These are phyloP conservation scores for Setaria viridis DNA, from an alignment of 202 grass and related monocot genomes.

Conservation along the genomic window DNA sequence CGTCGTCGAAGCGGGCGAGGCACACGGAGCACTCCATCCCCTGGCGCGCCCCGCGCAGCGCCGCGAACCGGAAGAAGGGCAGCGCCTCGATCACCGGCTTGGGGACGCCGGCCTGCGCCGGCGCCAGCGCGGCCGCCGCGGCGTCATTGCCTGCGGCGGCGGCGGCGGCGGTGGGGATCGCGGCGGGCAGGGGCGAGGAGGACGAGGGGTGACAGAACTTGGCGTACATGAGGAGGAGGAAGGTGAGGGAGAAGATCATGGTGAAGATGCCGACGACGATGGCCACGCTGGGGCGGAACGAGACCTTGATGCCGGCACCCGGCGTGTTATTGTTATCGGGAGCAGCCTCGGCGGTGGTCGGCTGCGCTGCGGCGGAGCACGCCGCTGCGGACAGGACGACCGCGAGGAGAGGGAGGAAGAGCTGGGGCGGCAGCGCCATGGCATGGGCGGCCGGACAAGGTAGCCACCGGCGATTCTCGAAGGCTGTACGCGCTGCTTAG, in stretches of 20 bases:
- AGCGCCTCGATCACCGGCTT: conserved; percentile 79
- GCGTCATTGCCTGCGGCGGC: background rate
- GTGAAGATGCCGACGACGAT: conserved; percentile 90
- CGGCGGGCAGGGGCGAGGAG: background rate
- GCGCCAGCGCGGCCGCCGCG: too few relatives aligned
- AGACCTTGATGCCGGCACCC: conserved; percentile 51
- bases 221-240: conserved; percentile 84
- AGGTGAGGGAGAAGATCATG: conserved; percentile 88
- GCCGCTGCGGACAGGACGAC: background rate
- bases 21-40: conserved; percentile 97
- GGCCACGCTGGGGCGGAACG: conserved; percentile 77
- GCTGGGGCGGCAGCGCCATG: background rate
- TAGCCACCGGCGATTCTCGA: background rate
- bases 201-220: conserved; percentile 72
- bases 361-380: background rate
- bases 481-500: background rate
- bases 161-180: background rate
- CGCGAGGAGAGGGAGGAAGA: conserved; percentile 2
- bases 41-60: conserved; percentile 67
- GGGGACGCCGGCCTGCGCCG: conserved; percentile 42
- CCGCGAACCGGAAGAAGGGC: conserved; percentile 84
- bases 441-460: background rate
- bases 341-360: conserved; percentile 9
- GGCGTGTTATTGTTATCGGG: background rate
- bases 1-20: conserved; percentile 80